Base-by-base conservation (phyloP, 805 yeast genomes). In the Ogataea ganodermae region DNA sequence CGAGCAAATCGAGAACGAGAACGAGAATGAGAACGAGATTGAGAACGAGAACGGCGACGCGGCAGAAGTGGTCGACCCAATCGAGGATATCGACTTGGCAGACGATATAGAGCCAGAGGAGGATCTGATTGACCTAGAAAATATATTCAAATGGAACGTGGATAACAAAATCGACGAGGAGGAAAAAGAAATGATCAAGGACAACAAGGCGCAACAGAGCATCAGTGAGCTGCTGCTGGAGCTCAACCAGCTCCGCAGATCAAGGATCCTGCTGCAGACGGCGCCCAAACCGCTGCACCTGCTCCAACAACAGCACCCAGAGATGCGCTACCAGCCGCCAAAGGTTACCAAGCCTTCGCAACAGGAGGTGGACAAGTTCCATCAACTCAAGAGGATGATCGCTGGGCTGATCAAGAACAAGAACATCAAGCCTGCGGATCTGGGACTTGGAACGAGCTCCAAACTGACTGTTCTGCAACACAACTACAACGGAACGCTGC, bases 401-500 rank as follows among this genome's bases (percentile, higher is more conserved):
- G 69, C 75, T 12, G 79, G 45, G 49, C 74, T 57, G 52, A 58
- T 65, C 16, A 54, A 55, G 20, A 44, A 55, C 18, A 63, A 62
- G 26, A 50, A 61, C 33, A 31, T 69, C 9, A 58, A 60, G 7
- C 73, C 74, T 9, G 30, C 23, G 6, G 64, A 62, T 22, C 41
- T 71, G 71, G 70, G 60, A 45, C 35, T 73, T 41, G 52, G 75
- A 49, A 52, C 75, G 47, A 54, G 65, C 62, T 5, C 64, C 58
- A 51, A 67, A 57, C 21, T 91, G 39, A 96, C 96, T 0, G 83
- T 86, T 0, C 73, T 86, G 47, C 81, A 81, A 61, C 78, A 83
- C 20, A 88, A 84, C 54, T 90, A 88, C 60, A 69, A 78, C 30
- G 97, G 97, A 39, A 76, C 85, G 1, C 73, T 91, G 59, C 97